A percentile compares a stretch with the other conserved stretches of the same genome.
Evolutionary conservation across 2,329 filamentous ascomycete genomes (phyloP).

Genomic region (Nectriaceae sp.): DNA sequence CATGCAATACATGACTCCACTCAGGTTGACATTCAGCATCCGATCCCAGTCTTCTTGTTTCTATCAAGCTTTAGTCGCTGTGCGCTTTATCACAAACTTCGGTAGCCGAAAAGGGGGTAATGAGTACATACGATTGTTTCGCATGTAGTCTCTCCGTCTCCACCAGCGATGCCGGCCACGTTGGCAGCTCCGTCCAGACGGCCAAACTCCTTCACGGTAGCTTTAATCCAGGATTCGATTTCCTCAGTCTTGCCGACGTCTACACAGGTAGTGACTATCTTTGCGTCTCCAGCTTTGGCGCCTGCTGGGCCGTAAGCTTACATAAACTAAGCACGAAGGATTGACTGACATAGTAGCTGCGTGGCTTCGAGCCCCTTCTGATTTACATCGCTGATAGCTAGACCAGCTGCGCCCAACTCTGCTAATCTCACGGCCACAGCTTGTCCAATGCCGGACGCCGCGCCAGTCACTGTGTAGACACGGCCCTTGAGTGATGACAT

Average conservation of each 20-base stretch:
- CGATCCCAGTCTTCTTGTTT: conserved; percentile 1
- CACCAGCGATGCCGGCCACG: neutral
- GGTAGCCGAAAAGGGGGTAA: neutral
- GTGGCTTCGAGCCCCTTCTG: neutral
- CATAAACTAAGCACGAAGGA: neutral
- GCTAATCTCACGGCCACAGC: neutral
- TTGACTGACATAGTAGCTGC: neutral
- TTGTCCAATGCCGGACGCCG: neutral
- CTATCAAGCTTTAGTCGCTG: too few species aligned
- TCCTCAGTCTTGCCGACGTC: neutral
- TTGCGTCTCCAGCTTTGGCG: too few species aligned
- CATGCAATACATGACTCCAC: conserved; percentile 2
- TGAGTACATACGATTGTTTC: neutral
- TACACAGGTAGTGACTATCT: neutral
- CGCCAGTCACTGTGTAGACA: neutral
- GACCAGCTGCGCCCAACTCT: neutral
- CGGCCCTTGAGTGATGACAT: neutral
- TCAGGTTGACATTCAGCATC: conserved; percentile 1
- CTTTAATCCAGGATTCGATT: neutral
- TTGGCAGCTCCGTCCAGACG: neutral
- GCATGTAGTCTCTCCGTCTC: neutral
- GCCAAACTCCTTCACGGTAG: neutral
- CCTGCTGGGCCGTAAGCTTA: conserved; percentile 1
- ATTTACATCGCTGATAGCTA: conserved; percentile 1
- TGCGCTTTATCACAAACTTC: too few species aligned